Conservation (phyloP, 441 rosid species). For the Brassica hybrid region DNA sequence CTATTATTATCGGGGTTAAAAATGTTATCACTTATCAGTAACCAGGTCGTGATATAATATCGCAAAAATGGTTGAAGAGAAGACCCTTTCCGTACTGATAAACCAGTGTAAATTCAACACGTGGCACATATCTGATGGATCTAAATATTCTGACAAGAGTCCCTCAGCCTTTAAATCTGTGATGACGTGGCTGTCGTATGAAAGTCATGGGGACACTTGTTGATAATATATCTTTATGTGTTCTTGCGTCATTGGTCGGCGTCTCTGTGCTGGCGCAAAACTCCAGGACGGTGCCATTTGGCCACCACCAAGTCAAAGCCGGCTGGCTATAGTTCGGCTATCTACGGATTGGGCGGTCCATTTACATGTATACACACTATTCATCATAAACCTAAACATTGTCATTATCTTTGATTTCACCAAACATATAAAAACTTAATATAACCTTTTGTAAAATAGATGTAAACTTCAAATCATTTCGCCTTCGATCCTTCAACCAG, state of each 20-base stretch:
- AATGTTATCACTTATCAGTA: neutral
- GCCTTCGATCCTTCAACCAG: neutral
- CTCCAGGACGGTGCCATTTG: constrained; percentile 18
- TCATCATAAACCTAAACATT: neutral
- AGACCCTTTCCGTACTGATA: neutral
- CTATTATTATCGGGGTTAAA: constrained; percentile 1
- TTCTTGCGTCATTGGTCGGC: constrained; percentile 37
- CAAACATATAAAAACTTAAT: neutral
- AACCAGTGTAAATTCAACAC: constrained; percentile 3
- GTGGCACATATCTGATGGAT: constrained; percentile 12
- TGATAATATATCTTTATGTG: constrained; percentile 14
- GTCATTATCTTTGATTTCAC: neutral
- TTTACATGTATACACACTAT: neutral
- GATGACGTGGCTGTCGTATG: constrained; percentile 33
- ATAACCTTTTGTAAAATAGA: neutral
- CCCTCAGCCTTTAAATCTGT: neutral
- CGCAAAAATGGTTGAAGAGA: neutral
- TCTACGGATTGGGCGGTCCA: constrained; percentile 13
- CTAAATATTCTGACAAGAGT: constrained; percentile 23
- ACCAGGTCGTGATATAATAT: constrained; percentile 4
- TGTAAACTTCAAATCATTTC: neutral
- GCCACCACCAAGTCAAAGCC: constrained; percentile 28
- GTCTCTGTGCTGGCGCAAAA: constrained; percentile 25
- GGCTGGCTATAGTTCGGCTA: constrained; percentile 1
- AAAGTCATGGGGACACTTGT: constrained; percentile 33